A percentile compares a stretch with the other conserved stretches of the same genome.
phyloP scores from a whole-genome alignment of 257 asterid species.

The Parsonsia alboflavescens region DNA sequence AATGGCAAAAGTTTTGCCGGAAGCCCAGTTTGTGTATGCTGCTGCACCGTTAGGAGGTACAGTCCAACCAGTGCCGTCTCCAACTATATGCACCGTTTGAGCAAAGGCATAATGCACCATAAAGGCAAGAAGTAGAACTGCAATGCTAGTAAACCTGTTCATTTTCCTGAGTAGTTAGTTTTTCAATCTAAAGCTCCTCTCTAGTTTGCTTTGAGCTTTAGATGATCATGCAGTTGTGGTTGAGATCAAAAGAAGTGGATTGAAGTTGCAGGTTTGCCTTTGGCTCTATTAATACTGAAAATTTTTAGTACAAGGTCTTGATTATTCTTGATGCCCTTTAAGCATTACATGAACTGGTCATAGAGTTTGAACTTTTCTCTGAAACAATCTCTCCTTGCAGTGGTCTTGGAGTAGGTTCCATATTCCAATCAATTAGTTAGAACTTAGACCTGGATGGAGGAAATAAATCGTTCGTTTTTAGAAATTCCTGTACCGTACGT shows the following conservation, averaged over 20 bases:
- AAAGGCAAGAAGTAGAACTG: background rate
- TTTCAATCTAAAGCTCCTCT: too few species aligned
- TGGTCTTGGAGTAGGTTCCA: too few species aligned
- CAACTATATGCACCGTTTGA: conserved; percentile 17
- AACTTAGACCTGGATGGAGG: too few species aligned
- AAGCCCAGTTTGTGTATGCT: conserved; percentile 36
- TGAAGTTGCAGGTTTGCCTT: background rate
- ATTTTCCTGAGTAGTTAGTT: too few species aligned
- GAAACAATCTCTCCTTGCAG: too few species aligned
- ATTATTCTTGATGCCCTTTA: too few species aligned
- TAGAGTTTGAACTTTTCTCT: too few species aligned
- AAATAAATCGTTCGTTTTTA: background rate
- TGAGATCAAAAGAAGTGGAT: background rate
- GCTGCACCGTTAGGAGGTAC: conserved; percentile 24
- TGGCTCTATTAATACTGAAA: background rate
- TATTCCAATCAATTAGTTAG: too few species aligned
- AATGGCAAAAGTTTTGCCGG: conserved; percentile 29
- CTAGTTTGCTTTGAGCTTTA: too few species aligned
- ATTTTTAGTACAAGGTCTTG: background rate
- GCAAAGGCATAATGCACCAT: conserved; percentile 6
- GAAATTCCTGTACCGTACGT: background rate
- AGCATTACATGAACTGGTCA: too few species aligned
- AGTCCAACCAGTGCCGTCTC: conserved; percentile 36
- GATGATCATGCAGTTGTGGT: too few species aligned
- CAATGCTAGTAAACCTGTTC: background rate